Conservation (phyloP, 2,329 filamentous ascomycete species). For the Ceratocystis huliohia region DNA sequence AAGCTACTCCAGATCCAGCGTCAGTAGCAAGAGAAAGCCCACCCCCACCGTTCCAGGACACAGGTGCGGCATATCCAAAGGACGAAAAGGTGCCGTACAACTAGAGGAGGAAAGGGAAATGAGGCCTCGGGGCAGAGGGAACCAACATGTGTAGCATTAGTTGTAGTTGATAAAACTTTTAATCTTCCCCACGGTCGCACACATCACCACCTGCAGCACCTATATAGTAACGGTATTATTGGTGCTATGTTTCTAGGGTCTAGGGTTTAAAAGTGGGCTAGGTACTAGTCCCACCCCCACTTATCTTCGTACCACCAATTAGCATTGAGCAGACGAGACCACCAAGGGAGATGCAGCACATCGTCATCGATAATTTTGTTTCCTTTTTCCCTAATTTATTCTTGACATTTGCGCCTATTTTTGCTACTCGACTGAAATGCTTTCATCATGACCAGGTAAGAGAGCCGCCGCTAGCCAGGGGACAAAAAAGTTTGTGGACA, state of each 20-base stretch:
- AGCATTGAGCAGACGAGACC: neutral
- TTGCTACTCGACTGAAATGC: neutral
- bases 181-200: neutral
- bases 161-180: too few species aligned
- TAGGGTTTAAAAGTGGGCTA: neutral
- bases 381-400: neutral
- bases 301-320: neutral
- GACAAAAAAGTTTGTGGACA: neutral
- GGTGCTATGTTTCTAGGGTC: neutral
- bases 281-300: neutral
- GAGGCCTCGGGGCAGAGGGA: neutral
- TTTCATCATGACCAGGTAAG: neutral
- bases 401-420: neutral
- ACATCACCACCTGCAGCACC: neutral
- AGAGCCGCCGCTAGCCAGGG: neutral
- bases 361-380: neutral
- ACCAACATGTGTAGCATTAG: too few species aligned
- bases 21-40: neutral
- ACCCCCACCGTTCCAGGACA: neutral
- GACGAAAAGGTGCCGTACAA: slow-evolving; percentile 5
- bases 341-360: neutral
- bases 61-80: neutral
- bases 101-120: neutral
- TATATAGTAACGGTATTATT: neutral
- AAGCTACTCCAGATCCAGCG: neutral